Evolutionary conservation across 225 moss, liverwort and hornwort species (phyloP).

Genomic region (Marchantia polymorpha): DNA sequence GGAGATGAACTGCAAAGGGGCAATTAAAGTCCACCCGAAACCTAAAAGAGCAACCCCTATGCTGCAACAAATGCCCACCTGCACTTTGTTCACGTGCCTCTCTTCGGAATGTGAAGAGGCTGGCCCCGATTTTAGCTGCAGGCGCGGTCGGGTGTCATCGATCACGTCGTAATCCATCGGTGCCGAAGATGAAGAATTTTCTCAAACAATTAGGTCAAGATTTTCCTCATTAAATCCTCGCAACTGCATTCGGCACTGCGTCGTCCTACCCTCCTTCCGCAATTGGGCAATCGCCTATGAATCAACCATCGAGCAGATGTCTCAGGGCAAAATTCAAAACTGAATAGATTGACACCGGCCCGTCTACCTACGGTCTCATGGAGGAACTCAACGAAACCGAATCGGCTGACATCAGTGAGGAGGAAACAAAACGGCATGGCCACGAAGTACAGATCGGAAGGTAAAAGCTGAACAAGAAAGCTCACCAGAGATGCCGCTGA

Average conservation of each 20-base stretch:
- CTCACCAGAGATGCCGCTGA: too few species aligned
- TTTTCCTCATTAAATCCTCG: not conserved
- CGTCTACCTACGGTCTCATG: too few species aligned
- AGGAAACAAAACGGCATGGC: too few species aligned
- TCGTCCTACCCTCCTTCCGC: not conserved
- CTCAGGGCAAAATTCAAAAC: too few species aligned
- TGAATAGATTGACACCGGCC: too few species aligned
- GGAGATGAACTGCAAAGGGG: constrained; percentile 53
- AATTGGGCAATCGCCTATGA: too few species aligned
- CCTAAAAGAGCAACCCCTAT: constrained; percentile 55
- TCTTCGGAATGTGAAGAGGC: constrained; percentile 33
- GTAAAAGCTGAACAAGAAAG: too few species aligned
- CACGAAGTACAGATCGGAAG: too few species aligned
- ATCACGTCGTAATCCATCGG: constrained; percentile 81
- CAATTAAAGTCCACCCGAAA: constrained; percentile 49
- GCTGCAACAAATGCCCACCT: constrained; percentile 57
- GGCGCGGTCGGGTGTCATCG: constrained; percentile 77
- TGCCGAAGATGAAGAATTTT: not conserved
- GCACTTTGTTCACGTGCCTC: constrained; percentile 43
- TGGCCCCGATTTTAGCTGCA: constrained; percentile 71
- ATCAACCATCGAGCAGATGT: too few species aligned
- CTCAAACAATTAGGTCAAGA: not conserved
- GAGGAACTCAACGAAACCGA: too few species aligned
- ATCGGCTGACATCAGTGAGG: too few species aligned
- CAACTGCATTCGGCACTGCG: not conserved